These are phyloP conservation scores for Phytopythium litorale DNA, from an alignment of 352 stramenopile species.

Conservation along the genomic window DNA sequence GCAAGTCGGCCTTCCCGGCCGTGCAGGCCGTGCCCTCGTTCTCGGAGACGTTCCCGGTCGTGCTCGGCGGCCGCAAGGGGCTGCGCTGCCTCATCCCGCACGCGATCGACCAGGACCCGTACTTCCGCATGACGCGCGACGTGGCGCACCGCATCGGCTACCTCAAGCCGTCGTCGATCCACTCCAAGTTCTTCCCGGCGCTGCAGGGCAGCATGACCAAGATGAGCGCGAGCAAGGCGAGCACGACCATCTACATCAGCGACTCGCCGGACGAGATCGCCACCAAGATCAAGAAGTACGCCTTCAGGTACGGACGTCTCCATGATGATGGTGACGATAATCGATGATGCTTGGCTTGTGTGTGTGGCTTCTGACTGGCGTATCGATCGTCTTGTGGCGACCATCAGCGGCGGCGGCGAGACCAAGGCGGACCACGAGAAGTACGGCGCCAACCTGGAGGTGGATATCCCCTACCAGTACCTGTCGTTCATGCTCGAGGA, in stretches of 20 bases:
- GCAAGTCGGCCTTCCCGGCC: slow-evolving; percentile 98
- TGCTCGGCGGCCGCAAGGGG: slow-evolving; percentile 83
- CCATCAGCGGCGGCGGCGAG: slow-evolving; percentile 91
- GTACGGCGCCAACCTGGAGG: slow-evolving; percentile 97
- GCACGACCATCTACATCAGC: slow-evolving; percentile 99
- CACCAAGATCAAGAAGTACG: slow-evolving; percentile 89
- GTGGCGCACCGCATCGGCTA: slow-evolving; percentile 97
- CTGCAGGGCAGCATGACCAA: slow-evolving; percentile 97
- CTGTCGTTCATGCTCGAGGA: slow-evolving; percentile 99
- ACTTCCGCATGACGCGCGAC: slow-evolving; percentile 99
- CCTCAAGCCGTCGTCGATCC: slow-evolving; percentile 96
- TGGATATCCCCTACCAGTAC: slow-evolving; percentile 99
- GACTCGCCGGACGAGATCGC: slow-evolving; percentile 97
- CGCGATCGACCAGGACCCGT: slow-evolving; percentile 99
- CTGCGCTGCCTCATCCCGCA: slow-evolving; percentile 99
- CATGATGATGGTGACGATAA: no score
- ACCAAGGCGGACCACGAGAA: slow-evolving; percentile 98
- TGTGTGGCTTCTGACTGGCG: slow-evolving; percentile 38
- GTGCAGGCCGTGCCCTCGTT: slow-evolving; percentile 98
- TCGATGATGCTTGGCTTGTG: slow-evolving; percentile 7
- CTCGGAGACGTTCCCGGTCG: slow-evolving; percentile 94
- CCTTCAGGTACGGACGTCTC: slow-evolving; percentile 47
- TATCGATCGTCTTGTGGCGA: slow-evolving; percentile 71
- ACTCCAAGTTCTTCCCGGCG: slow-evolving; percentile 99
- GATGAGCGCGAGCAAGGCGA: slow-evolving; percentile 97